Evolutionary conservation across 768 basidiomycete species (phyloP), one percentile per base, ranked within the genome.

Genomic region (Russula vinacea): DNA sequence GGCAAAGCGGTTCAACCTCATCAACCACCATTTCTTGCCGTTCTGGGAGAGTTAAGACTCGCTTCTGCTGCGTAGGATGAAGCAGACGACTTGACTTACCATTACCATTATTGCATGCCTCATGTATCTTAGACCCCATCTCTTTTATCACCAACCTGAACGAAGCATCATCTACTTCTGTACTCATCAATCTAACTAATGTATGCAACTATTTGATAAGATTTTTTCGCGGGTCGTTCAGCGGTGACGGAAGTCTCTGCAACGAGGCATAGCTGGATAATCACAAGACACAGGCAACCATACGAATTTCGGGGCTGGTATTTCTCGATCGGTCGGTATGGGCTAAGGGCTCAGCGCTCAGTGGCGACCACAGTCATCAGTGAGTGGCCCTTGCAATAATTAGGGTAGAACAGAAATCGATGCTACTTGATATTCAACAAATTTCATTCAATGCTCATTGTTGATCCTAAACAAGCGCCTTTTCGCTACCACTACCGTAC

Each of bases 21-120:
- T 37, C 78, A 77, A 19, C 86, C 87, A 26, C 90, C 90, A 0
- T 91, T 87, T 75, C 81, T 89, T 68, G 86, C 78, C 50, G 78
- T 91, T 62, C 76, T 90, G 50, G 77, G 82, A 56, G 77, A 80
- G 67, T 72, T 68, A 19, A 58, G 67, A 63, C 53, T 62, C 39
- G 59, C 65, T 29, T 22, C 6, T 39, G 16, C 29, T 2, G 26
- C 11, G 14, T 65, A 61, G 60, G 39, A 65, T n/a, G n/a, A 10
- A 11, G 7, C 7, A 17, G n/a, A 24, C 6, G 17, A 11, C 16
- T 22, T 33, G 35, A 10, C 22, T 29, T 29, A 19, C 33, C 17
- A 32, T 55, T 61, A 32, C 42, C 22, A 44, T 55, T 55, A 45
- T 60, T 49, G 42, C n/a, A 60, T 50, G 54, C 29, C 13, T 50